Conservation (phyloP, 495 filamentous ascomycete species). For the Emericellopsis terricola region DNA sequence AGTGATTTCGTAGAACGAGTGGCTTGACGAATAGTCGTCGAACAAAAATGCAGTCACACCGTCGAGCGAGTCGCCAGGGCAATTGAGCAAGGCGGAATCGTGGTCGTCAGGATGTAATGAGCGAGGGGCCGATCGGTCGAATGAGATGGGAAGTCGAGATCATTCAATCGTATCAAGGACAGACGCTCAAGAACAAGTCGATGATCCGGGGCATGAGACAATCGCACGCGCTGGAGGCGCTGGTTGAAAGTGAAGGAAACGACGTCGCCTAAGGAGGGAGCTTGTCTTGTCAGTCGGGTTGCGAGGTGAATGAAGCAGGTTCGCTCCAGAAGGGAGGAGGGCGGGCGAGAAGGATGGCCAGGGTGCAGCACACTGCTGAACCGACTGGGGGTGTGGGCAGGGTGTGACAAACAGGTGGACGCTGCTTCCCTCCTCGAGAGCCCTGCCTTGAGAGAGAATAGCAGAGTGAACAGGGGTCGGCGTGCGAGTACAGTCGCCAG, state of each 20-base stretch:
- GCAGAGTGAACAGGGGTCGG: neutral
- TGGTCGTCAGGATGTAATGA: too few species aligned
- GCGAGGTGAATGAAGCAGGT: neutral
- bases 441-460: neutral
- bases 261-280: slow-evolving; percentile 1
- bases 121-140: neutral
- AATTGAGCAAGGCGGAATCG: neutral
- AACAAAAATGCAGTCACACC: neutral
- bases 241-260: slow-evolving; percentile 3
- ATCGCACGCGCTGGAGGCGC: slow-evolving; percentile 2
- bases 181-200: neutral
- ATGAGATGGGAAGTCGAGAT: neutral
- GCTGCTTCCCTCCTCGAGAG: neutral
- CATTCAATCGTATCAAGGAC: neutral
- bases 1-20: neutral
- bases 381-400: neutral
- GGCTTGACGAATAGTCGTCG: neutral
- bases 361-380: neutral
- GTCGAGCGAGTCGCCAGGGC: neutral
- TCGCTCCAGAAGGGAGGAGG: neutral
- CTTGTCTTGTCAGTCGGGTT: slow-evolving; percentile 2
- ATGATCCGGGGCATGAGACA: neutral
- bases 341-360: neutral
- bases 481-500: neutral
- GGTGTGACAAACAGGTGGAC: too few species aligned